These are phyloP conservation scores for Heterobasidion occidentale DNA, from an alignment of 1,284 basidiomycete genomes.

Conservation along the genomic window DNA sequence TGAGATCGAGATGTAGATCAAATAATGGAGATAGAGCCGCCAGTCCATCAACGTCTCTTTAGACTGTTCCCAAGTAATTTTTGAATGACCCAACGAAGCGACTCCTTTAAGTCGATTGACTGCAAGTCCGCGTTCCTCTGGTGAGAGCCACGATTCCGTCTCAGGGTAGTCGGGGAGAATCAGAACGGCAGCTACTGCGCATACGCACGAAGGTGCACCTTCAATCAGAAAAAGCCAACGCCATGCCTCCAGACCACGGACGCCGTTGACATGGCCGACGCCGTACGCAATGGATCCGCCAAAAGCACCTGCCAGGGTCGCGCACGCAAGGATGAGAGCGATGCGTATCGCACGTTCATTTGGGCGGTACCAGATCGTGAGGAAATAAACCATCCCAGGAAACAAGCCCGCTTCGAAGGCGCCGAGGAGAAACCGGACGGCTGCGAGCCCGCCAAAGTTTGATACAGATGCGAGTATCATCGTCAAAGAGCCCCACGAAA, in stretches of 20 bases:
- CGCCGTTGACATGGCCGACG: constrained; percentile 24
- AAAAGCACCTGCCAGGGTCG: constrained; percentile 34
- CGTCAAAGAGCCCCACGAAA: constrained; percentile 33
- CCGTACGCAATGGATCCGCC: constrained; percentile 34
- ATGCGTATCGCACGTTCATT: constrained; percentile 30
- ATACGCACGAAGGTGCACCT: constrained; percentile 32
- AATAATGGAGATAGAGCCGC: constrained; percentile 23
- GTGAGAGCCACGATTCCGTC: constrained; percentile 29
- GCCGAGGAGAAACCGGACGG: constrained; percentile 20
- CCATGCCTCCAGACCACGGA: constrained; percentile 25
- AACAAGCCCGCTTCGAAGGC: constrained; percentile 23
- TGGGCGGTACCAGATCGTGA: constrained; percentile 32
- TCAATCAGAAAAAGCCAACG: constrained; percentile 39
- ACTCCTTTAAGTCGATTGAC: constrained; percentile 18
- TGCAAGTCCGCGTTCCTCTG: constrained; percentile 23
- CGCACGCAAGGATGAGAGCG: constrained; percentile 30
- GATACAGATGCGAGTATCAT: constrained; percentile 24
- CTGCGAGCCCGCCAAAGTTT: constrained; percentile 25
- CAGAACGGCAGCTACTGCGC: constrained; percentile 29
- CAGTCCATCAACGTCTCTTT: constrained; percentile 21
- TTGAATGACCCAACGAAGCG: constrained; percentile 19
- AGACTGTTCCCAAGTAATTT: constrained; percentile 20
- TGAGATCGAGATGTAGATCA: constrained; percentile 24
- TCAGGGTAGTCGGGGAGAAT: constrained; percentile 38
- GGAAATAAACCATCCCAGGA: constrained; percentile 23